Base-by-base conservation (phyloP, 768 basidiomycete genomes). In the Hortiboletus flavorubellus region DNA sequence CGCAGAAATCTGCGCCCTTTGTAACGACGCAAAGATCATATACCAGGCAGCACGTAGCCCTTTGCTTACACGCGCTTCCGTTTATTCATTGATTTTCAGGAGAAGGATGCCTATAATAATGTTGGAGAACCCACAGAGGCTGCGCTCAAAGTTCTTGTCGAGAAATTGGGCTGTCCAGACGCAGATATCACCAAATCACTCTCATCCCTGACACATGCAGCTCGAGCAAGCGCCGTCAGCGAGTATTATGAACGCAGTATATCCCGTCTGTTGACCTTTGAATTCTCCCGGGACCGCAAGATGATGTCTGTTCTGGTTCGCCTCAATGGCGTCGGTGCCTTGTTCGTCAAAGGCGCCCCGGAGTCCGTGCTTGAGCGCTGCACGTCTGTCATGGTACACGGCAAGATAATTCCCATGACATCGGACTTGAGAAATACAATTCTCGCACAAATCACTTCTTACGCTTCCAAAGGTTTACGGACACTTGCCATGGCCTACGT, bases 101-200 rank as follows among this genome's bases (percentile, higher is more conserved):
- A 96, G 26, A 93, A 89, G 68, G 78, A 79, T 30, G 58, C 75
- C 0, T 98, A 96, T 69, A 71, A 78, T 46, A 93, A 90, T 65
- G 81, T 99, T 45, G 96, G 96, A 26, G 96, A 98, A 74, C 96
- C 96, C 14, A 99, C 96, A 1, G 96, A 99, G 72, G 96, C 96
- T 5, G 96, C 96, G 1, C 80, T 99, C 53, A 94, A 91, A 71
- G 94, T 97, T 41, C 82, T 98, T 16, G 92, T 83, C 23, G 96
- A 99, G 76, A 99, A 98, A 76, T 81, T 98, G 52, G 93, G 89
- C 18, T 88, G 87, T 68, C 74, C 80, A 18, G 83, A 91, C 63
- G 70, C 72, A 8, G 79, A 83, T 59, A 59, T 86, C 26, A 73
- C 76, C 48, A 77, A 84, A 56, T 80, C 85, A 5, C 76, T 95